Conservation (phyloP, 768 basidiomycete genomes). For the Termitomyces eurrhizus region DNA sequence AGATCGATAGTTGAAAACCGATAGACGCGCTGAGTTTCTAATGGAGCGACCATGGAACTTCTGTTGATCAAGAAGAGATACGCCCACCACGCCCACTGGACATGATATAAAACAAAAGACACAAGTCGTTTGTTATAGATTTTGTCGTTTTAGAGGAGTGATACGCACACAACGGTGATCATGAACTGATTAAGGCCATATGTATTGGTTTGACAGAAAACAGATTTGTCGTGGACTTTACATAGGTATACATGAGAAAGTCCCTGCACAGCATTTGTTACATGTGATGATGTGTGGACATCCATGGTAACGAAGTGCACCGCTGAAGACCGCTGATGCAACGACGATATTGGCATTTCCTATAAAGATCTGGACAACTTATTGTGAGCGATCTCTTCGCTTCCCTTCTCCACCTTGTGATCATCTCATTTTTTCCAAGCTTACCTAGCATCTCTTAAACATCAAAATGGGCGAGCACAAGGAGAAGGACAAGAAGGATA, state of each 20-base stretch:
- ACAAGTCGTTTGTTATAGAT: no score
- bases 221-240: neutral
- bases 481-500: slow-evolving; percentile 23
- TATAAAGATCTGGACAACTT: neutral
- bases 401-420: neutral
- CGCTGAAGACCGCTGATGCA: neutral
- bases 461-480: slow-evolving; percentile 10
- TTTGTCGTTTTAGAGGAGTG: no score
- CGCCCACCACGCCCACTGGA: no score
- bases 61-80: no score
- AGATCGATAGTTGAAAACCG: no score
- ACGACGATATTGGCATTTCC: neutral
- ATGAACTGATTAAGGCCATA: no score
- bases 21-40: no score
- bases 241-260: no score
- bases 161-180: no score
- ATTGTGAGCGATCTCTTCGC: neutral
- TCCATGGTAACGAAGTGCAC: neutral
- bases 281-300: neutral
- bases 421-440: neutral
- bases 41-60: no score
- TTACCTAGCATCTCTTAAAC: neutral
- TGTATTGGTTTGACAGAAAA: no score
- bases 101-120: no score
- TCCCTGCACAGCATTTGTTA: neutral